Conservation (phyloP, 495 filamentous ascomycete species). For the Annulohypoxylon stygium region DNA sequence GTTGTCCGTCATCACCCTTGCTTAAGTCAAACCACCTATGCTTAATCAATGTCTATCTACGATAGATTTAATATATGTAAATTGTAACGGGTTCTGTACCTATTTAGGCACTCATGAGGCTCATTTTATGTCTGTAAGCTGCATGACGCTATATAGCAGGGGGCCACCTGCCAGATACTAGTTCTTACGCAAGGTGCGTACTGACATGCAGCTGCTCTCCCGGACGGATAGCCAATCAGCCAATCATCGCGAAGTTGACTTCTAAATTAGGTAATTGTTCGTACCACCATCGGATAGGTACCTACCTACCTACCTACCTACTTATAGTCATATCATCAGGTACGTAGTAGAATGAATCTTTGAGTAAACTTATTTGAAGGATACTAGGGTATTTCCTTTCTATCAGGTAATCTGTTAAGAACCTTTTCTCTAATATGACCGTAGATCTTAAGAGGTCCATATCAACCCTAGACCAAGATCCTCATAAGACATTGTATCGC, state of each 20-base stretch:
- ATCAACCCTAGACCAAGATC: neutral
- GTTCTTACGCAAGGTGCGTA: too few species aligned
- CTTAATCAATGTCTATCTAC: too few species aligned
- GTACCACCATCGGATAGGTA: neutral
- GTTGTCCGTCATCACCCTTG: too few species aligned
- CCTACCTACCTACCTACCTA: neutral
- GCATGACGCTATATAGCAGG: too few species aligned
- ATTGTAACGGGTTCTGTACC: too few species aligned
- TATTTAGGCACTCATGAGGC: too few species aligned
- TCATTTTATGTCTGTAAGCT: too few species aligned
- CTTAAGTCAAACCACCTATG: too few species aligned
- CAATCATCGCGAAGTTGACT: conserved; percentile 7
- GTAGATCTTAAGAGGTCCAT: neutral
- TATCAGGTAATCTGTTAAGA: neutral
- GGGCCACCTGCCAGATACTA: too few species aligned
- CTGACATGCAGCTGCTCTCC: too few species aligned
- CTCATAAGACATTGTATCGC: neutral
- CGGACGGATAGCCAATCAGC: neutral
- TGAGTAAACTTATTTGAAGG: neutral
- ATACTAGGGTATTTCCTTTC: neutral
- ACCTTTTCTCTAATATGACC: neutral
- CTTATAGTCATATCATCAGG: neutral
- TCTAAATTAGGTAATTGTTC: conserved; percentile 7
- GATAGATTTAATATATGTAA: too few species aligned
- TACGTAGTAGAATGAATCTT: neutral